These are phyloP conservation scores for Actinomucor elegans DNA, from an alignment of 371 early-diverging fungal genomes.

Conservation along the genomic window DNA sequence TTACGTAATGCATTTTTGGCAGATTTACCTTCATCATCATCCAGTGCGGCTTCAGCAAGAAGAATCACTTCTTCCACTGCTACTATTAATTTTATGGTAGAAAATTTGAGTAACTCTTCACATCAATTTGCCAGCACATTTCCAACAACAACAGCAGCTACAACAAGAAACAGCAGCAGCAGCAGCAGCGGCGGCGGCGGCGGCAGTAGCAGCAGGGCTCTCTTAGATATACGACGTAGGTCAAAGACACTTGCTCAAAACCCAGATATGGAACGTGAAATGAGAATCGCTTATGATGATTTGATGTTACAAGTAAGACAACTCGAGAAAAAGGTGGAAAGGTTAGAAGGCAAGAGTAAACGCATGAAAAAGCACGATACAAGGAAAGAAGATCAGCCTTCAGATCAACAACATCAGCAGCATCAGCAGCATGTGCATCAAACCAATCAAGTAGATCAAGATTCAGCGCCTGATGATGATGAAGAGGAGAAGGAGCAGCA, in stretches of 20 bases:
- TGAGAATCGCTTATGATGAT: constrained; percentile 36
- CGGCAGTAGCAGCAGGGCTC: not conserved
- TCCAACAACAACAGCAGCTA: not conserved
- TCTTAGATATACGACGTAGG: not conserved
- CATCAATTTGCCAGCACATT: too few relatives aligned
- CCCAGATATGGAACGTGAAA: constrained; percentile 28
- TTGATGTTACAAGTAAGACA: constrained; percentile 29
- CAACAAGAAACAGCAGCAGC: not conserved
- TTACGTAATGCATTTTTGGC: constrained; percentile 25
- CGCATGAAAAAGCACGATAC: too few relatives aligned
- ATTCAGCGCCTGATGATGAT: too few relatives aligned
- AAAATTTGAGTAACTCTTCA: not conserved
- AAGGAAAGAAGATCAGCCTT: too few relatives aligned
- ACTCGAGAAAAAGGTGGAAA: constrained; percentile 33
- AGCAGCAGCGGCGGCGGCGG: not conserved
- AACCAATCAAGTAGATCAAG: too few relatives aligned
- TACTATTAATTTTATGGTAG: not conserved
- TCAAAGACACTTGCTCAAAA: constrained; percentile 8
- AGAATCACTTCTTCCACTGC: not conserved
- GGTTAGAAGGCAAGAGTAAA: constrained; percentile 23
- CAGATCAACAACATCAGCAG: too few relatives aligned
- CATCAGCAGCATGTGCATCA: too few relatives aligned
- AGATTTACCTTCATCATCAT: not conserved
- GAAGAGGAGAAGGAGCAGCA: too few relatives aligned
- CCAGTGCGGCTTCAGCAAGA: not conserved